These are phyloP conservation scores for Pseudogymnoascus sp. DNA, from an alignment of 2,329 filamentous ascomycete genomes.

Conservation along the genomic window DNA sequence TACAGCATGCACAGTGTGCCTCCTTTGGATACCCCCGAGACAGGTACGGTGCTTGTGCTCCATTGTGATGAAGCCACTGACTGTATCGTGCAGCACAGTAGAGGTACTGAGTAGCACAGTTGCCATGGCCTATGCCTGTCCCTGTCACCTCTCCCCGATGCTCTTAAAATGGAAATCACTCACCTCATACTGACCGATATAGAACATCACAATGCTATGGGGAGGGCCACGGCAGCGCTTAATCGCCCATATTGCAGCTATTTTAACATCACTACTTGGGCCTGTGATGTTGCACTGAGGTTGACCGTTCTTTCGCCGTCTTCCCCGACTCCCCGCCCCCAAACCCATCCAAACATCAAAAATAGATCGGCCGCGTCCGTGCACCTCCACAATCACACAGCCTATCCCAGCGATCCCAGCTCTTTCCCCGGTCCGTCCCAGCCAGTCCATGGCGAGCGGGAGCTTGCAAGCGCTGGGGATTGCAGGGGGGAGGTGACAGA, in stretches of 20 bases:
- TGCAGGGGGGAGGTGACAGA: constrained; percentile 5
- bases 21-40: constrained; percentile 1
- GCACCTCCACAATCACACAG: constrained; percentile 2
- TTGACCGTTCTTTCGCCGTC: background rate
- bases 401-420: background rate
- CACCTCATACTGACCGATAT: background rate
- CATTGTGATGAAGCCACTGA: background rate
- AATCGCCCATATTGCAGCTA: background rate
- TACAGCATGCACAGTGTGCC: background rate
- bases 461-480: constrained; percentile 4
- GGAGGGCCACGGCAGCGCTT: background rate
- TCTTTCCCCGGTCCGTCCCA: background rate
- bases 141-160: background rate
- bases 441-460: background rate
- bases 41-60: background rate
- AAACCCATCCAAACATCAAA: background rate
- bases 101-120: too few relatives aligned
- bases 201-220: background rate
- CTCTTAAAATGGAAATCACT: constrained; percentile 3
- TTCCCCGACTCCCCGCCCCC: background rate
- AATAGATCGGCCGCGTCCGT: background rate
- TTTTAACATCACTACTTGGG: background rate
- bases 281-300: background rate
- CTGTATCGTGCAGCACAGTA: background rate
- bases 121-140: background rate